Evolutionary conservation across 306 rosid genomes (phyloP).

Genomic region (Dryas octopetala): DNA sequence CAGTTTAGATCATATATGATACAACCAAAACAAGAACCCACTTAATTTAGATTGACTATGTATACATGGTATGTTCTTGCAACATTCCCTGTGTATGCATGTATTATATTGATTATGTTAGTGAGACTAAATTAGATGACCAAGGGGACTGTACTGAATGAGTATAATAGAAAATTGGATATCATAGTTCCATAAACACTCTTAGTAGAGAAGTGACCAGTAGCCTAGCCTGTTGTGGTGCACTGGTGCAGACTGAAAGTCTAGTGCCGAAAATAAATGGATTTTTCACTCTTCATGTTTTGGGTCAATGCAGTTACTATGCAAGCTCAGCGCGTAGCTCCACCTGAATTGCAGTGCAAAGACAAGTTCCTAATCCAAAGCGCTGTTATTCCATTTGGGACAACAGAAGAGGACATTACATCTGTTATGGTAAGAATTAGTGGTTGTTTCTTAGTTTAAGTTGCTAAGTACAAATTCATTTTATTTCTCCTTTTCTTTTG

Average conservation of each 20-base stretch:
- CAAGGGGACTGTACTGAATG: neutral
- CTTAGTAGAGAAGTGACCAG: constrained; percentile 5
- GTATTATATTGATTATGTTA: neutral
- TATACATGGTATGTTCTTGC: neutral
- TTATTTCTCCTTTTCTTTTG: constrained; percentile 22
- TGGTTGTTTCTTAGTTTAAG: constrained; percentile 7
- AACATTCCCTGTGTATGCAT: neutral
- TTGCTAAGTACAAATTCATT: constrained; percentile 8
- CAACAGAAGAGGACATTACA: constrained; percentile 66
- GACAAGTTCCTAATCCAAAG: constrained; percentile 89
- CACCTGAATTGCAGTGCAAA: constrained; percentile 77
- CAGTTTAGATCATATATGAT: neutral
- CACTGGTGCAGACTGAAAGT: neutral
- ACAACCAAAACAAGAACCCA: neutral
- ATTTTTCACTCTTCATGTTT: constrained; percentile 23
- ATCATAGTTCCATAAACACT: neutral
- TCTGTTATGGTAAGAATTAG: constrained; percentile 56
- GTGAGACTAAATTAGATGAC: neutral
- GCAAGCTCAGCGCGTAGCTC: constrained; percentile 83
- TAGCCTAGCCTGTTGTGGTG: neutral
- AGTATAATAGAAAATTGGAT: neutral
- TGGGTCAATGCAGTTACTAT: constrained; percentile 69
- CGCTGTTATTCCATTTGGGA: constrained; percentile 60
- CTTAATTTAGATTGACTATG: neutral
- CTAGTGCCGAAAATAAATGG: neutral